Evolutionary conservation across 2,329 filamentous ascomycete species (phyloP).

Genomic region (Hirsutella rhossiliensis): DNA sequence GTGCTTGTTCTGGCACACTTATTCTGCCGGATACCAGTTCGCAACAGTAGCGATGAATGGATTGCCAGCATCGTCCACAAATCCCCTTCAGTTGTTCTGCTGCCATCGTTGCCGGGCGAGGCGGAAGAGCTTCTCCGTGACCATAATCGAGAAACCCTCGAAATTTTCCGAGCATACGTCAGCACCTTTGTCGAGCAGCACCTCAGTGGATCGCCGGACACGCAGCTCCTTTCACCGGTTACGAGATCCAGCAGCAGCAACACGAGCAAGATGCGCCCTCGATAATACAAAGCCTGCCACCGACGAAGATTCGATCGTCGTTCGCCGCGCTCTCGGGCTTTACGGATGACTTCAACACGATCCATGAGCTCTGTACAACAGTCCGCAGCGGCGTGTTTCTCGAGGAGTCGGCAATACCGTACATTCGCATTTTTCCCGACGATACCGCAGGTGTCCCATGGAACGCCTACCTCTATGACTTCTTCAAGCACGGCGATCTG

Average conservation of each 20-base stretch:
- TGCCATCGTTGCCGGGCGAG: constrained; percentile 48
- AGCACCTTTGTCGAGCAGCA: constrained; percentile 57
- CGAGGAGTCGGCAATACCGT: constrained; percentile 60
- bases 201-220: constrained; percentile 35
- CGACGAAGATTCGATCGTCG: constrained; percentile 45
- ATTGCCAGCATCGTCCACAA: constrained; percentile 35
- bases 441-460: constrained; percentile 35
- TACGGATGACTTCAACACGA: constrained; percentile 48
- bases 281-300: constrained; percentile 17
- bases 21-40: constrained; percentile 48
- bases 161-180: constrained; percentile 58
- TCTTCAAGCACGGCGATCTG: constrained; percentile 61
- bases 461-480: constrained; percentile 63
- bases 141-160: constrained; percentile 55
- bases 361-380: constrained; percentile 55
- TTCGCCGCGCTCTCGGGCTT: constrained; percentile 63
- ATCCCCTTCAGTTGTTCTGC: constrained; percentile 51
- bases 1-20: constrained; percentile 60
- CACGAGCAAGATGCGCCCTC: background rate
- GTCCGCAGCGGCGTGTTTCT: constrained; percentile 60
- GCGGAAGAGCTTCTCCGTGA: constrained; percentile 42
- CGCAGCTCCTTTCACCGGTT: constrained; percentile 45
- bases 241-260: constrained; percentile 25
- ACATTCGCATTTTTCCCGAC: constrained; percentile 48
- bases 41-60: constrained; percentile 29